Evolutionary conservation across 1,139 yeast genomes (phyloP), one percentile per base, ranked within the genome.

Genomic region (Kodamaea arcana): DNA sequence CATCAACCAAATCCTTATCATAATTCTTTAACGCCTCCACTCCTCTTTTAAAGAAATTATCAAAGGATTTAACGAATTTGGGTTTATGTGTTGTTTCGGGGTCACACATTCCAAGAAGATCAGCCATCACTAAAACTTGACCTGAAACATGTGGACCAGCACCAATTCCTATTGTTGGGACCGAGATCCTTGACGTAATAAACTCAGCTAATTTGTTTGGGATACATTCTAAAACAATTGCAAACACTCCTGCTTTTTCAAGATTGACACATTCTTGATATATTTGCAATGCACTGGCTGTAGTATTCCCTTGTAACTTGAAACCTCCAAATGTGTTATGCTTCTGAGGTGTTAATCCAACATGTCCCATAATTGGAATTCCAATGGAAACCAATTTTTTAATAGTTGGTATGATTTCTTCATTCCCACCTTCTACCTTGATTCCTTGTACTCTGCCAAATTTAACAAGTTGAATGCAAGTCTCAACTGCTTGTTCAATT

Each of bases 131-230:
- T 32, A 92, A 69, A 1, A 92, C 96, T 56, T 92, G 97, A 0
- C 96, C 97, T 24, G 87, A 78, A 12, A 92, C 82, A 10, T 61
- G 62, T 14, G 81, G 78, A 0, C 98, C 97, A 0, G 97, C 97
- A 5, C 98, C 98, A 35, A 92, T 92, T 5, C 98, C 97, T 44
- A 92, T 88, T 1, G 94, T 86, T 0, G 98, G 97, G 1, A 90
- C 66, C 0, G 56, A 39, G 21, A 88, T 57, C 20, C 65, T 62
- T 2, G 67, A 53, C 0, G 97, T 84, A 29, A 92, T 76, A 39
- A 65, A 63, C 31, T 67, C 59, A 0, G 92, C 92, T n/a, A 92
- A 62, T 40, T 72, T 72, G 37, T 76, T 77, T 3, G 98, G 98
- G 8, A 92, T 74, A 34, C 97, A 94, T 51, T 92, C 98, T 9